A percentile compares a stretch with the other conserved stretches of the same genome.
These are phyloP conservation scores for Nemania abortiva DNA, from an alignment of 2,329 filamentous ascomycete species.

Conservation along the genomic window DNA sequence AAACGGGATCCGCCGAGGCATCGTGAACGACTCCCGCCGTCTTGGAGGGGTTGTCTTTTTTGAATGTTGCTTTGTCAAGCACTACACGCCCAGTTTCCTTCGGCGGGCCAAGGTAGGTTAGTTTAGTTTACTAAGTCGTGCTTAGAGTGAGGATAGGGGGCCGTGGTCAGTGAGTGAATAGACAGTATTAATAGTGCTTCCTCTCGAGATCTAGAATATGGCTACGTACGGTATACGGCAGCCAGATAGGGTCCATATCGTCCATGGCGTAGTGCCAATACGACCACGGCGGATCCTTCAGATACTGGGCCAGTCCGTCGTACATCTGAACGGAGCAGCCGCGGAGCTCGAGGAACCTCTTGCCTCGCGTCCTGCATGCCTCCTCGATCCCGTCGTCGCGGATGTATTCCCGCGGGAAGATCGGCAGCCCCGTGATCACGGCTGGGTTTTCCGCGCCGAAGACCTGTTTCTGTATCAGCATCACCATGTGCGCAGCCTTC, in stretches of 20 bases:
- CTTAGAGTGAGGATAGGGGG: too few species aligned
- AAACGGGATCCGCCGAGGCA: slow-evolving; percentile 22
- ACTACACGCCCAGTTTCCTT: slow-evolving; percentile 40
- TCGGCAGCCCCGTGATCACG: too few species aligned
- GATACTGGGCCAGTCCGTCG: slow-evolving; percentile 37
- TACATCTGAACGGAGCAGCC: slow-evolving; percentile 27
- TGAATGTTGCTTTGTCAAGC: slow-evolving; percentile 40
- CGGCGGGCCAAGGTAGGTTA: not conserved
- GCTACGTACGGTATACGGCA: too few species aligned
- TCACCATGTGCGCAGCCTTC: slow-evolving; percentile 20
- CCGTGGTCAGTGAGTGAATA: too few species aligned
- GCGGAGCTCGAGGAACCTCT: slow-evolving; percentile 14
- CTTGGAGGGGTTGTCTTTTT: slow-evolving; percentile 31
- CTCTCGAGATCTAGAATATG: too few species aligned
- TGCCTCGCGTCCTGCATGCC: slow-evolving; percentile 10
- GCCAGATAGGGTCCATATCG: too few species aligned
- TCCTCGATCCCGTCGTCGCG: slow-evolving; percentile 7
- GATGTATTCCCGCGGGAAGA: not conserved
- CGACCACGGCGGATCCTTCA: slow-evolving; percentile 37
- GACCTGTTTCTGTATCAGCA: slow-evolving; percentile 34
- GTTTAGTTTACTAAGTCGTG: too few species aligned
- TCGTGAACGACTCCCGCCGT: slow-evolving; percentile 13
- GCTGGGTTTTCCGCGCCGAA: slow-evolving; percentile 24
- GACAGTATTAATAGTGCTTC: too few species aligned
- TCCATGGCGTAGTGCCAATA: slow-evolving; percentile 12